phyloP scores from a whole-genome alignment of 495 filamentous ascomycete species.

The Penicillium paxilli region DNA sequence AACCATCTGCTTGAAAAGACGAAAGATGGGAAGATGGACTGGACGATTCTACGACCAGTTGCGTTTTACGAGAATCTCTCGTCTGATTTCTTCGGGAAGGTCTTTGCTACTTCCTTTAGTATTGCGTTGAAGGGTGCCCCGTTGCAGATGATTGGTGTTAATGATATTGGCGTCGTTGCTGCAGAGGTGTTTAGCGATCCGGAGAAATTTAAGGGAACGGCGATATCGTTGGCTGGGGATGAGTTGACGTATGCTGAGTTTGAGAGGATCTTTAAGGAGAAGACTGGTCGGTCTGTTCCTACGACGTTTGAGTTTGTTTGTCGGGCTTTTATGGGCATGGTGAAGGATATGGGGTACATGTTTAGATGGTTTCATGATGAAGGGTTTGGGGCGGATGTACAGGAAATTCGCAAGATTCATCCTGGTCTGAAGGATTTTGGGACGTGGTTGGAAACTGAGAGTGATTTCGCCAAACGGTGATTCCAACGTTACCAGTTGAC shows the following conservation, averaged over 20 bases:
- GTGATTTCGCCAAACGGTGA: conserved; percentile 29
- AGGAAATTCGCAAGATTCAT: conserved; percentile 47
- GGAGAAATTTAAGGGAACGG: conserved; percentile 42
- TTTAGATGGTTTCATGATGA: conserved; percentile 62
- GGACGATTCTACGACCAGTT: conserved; percentile 62
- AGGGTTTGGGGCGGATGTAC: conserved; percentile 62
- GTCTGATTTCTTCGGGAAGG: conserved; percentile 56
- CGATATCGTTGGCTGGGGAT: conserved; percentile 59
- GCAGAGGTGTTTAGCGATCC: conserved; percentile 59
- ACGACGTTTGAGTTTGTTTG: conserved; percentile 45
- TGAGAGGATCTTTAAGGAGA: conserved; percentile 48
- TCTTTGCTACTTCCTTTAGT: conserved; percentile 56
- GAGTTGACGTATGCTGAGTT: conserved; percentile 54
- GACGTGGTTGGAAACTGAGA: conserved; percentile 61
- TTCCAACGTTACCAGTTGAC: too few species aligned
- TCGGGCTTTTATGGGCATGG: conserved; percentile 39
- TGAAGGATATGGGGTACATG: conserved; percentile 60
- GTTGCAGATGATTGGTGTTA: conserved; percentile 57
- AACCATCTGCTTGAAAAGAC: conserved; percentile 51
- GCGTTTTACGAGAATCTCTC: conserved; percentile 69
- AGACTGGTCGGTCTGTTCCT: conserved; percentile 49
- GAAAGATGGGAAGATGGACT: conserved; percentile 48
- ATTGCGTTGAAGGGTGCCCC: conserved; percentile 47
- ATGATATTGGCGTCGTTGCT: conserved; percentile 66
- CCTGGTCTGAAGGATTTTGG: conserved; percentile 58